Base-by-base conservation (phyloP, 257 asterid species). In the Gentiana dahurica region DNA sequence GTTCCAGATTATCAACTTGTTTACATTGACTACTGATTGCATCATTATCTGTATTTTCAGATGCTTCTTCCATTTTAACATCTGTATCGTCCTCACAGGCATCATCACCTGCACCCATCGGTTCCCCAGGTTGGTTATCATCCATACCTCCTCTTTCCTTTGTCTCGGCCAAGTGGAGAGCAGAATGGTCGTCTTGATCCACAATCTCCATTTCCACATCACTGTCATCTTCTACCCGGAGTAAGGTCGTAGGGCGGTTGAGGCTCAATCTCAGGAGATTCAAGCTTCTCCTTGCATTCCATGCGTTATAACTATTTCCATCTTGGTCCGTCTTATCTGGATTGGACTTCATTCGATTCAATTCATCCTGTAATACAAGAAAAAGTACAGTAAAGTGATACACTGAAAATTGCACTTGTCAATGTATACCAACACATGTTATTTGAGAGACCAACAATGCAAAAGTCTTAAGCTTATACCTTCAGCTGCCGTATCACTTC, bases 161-260 rank as follows among this genome's bases (percentile, higher is more conserved):
- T 7, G 47, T 38, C 12, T 46, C 54, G 35, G 58, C 70, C 38
- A 61, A 52, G 8, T 37, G 68, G 49, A 66, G 59, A 44, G 37
- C 65, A 57, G 54, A 24, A 12, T 47, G 38, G 43, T 69, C 76
- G 35, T 71, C 71, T 61, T 76, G 75, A 34, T 81, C 82, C 60
- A 87, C 93, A 59, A 87, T 88, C 71, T 92, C 97, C 99, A 92
- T 92, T 77, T 88, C 95, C 68, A 72, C 95, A 79, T 92, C 99
- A 56, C 95, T 81, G 41, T 88, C 99, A 68, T 81, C 81, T 37
- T 81, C 95, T 57, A 65, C 67, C 59, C 64, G 83, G 57, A 85
- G 84, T 64, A 82, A 68, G 59, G 73, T 72, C 84, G 79, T 73
- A 9, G 97, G 93, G 13, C 94, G 87, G 74, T 86, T 92, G 67